phyloP scores from a whole-genome alignment of 2,329 filamentous ascomycete species.

The Fusarium agapanthi region DNA sequence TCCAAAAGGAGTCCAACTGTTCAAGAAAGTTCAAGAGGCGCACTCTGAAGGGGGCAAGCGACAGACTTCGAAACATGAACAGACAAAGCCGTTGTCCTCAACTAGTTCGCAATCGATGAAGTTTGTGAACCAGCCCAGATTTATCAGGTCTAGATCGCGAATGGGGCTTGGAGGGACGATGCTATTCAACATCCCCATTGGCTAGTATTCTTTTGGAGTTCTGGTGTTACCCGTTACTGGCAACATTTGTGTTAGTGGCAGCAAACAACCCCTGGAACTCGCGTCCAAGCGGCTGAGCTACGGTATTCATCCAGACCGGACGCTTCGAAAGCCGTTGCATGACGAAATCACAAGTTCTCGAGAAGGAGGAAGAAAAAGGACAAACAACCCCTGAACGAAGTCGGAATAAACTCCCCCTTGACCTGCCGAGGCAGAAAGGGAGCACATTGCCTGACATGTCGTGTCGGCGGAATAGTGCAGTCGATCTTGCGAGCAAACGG shows the following conservation, averaged over 20 bases:
- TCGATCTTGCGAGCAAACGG: slow-evolving; percentile 25
- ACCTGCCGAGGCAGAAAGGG: slow-evolving; percentile 15
- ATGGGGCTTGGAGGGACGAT: slow-evolving; percentile 1
- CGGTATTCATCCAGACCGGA: neutral
- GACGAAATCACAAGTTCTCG: neutral
- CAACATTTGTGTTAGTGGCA: neutral
- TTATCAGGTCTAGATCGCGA: neutral
- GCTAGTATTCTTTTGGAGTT: slow-evolving; percentile 12
- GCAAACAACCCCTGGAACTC: neutral
- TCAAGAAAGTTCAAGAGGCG: neutral
- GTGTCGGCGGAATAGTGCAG: slow-evolving; percentile 22
- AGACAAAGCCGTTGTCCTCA: slow-evolving; percentile 1
- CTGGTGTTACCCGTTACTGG: neutral
- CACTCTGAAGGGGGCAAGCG: neutral
- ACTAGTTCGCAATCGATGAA: neutral
- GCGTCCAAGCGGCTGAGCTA: slow-evolving; percentile 6
- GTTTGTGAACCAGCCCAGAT: neutral
- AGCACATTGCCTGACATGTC: slow-evolving; percentile 18
- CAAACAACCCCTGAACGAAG: neutral
- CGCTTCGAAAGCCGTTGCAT: neutral
- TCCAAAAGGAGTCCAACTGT: neutral
- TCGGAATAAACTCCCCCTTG: slow-evolving; percentile 1
- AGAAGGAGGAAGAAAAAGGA: neutral
- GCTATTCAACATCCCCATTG: slow-evolving; percentile 16
- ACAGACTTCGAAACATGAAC: neutral